phyloP scores from a whole-genome alignment of 306 rosid species.

The Prunus fruticosa region DNA sequence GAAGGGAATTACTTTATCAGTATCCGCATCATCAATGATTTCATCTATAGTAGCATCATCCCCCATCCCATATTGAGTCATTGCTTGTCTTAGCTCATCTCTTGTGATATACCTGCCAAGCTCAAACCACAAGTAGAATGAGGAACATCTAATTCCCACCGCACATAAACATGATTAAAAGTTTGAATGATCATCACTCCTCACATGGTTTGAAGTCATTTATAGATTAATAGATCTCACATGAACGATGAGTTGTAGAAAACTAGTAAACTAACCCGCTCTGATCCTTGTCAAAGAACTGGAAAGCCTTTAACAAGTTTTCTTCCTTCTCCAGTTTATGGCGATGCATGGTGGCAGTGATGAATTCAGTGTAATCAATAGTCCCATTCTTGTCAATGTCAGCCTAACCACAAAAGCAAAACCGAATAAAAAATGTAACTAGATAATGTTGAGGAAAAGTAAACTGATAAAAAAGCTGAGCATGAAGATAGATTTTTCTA shows the following conservation, averaged over 20 bases:
- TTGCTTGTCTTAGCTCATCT: conserved; percentile 82
- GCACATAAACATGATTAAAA: no score
- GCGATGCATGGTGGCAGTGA: conserved; percentile 91
- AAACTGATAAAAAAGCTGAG: neutral
- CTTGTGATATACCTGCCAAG: conserved; percentile 70
- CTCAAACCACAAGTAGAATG: neutral
- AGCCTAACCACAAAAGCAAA: conserved; percentile 45
- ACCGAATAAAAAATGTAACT: neutral
- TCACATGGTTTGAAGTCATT: no score
- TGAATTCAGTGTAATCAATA: conserved; percentile 78
- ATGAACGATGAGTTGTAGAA: no score
- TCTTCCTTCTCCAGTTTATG: conserved; percentile 83
- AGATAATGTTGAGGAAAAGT: neutral
- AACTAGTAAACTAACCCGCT: conserved; percentile 53
- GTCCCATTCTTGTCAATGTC: conserved; percentile 78
- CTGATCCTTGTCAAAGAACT: conserved; percentile 69
- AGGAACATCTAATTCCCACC: no score
- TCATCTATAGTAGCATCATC: conserved; percentile 84
- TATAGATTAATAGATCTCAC: no score
- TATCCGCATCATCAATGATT: conserved; percentile 77
- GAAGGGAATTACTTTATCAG: conserved; percentile 51
- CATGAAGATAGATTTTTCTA: neutral
- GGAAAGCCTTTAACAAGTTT: conserved; percentile 71
- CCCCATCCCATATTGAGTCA: conserved; percentile 75
- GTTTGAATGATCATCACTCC: no score